phyloP scores from a whole-genome alignment of 2,329 filamentous ascomycete species.

The Neonectria faginata region DNA sequence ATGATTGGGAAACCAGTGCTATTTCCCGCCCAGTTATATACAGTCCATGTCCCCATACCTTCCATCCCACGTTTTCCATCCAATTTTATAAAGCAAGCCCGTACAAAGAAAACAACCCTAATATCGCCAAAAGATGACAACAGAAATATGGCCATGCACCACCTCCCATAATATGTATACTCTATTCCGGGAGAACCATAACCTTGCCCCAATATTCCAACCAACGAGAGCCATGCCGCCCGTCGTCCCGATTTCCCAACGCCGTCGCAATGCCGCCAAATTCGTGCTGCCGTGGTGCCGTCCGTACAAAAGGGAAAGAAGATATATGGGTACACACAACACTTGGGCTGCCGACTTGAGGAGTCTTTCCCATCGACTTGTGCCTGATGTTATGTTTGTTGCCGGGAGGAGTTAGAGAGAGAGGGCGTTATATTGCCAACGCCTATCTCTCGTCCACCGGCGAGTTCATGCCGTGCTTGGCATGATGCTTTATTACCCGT shows the following conservation, averaged over 20 bases:
- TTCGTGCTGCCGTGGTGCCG: constrained; percentile 24
- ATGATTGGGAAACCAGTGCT: background rate
- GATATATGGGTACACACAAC: constrained; percentile 33
- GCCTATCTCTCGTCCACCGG: background rate
- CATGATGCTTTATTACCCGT: constrained; percentile 11
- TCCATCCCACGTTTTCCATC: background rate
- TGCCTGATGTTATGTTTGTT: background rate
- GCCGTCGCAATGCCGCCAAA: constrained; percentile 40
- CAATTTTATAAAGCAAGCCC: background rate
- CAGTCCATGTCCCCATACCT: background rate
- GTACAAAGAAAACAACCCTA: constrained; percentile 1
- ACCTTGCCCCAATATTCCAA: constrained; percentile 12
- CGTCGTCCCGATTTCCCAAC: constrained; percentile 30
- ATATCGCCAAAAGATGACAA: constrained; percentile 18
- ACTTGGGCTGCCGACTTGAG: background rate
- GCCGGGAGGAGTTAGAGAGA: background rate
- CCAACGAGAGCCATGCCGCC: constrained; percentile 6
- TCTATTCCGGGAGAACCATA: constrained; percentile 16
- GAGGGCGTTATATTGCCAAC: background rate
- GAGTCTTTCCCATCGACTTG: background rate
- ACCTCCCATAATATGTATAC: constrained; percentile 3
- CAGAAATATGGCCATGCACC: constrained; percentile 5
- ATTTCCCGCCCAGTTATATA: constrained; percentile 1
- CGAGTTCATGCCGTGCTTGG: constrained; percentile 7
- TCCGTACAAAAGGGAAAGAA: constrained; percentile 33